phyloP scores from a whole-genome alignment of 1,139 yeast species.

The Hansenula sp. region DNA sequence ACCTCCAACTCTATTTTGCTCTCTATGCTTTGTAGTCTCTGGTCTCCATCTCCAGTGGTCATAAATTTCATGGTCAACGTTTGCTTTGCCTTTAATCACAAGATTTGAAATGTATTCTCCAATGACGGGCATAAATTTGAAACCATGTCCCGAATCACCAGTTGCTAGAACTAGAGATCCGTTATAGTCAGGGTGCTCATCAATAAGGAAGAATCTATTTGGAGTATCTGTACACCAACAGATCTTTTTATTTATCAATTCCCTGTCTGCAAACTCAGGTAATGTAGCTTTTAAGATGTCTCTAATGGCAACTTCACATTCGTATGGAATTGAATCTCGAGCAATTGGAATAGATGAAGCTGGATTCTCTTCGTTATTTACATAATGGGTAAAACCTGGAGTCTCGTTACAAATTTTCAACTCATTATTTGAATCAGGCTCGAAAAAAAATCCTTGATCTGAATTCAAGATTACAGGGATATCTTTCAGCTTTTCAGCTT shows the following conservation, averaged over 20 bases:
- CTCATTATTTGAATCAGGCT: constrained; percentile 34
- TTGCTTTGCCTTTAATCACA: constrained; percentile 16
- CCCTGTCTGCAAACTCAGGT: constrained; percentile 36
- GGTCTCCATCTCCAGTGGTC: constrained; percentile 21
- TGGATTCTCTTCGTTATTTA: background rate
- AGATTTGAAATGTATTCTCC: constrained; percentile 31
- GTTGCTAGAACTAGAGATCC: constrained; percentile 30
- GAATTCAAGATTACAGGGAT: constrained; percentile 36
- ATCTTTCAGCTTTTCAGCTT: constrained; percentile 26
- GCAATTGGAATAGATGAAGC: constrained; percentile 19
- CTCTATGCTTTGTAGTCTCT: constrained; percentile 15
- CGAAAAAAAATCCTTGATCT: constrained; percentile 42
- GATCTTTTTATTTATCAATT: constrained; percentile 31
- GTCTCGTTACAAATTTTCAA: constrained; percentile 34
- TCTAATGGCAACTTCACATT: constrained; percentile 25
- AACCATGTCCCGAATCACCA: constrained; percentile 43
- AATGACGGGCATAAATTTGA: constrained; percentile 36
- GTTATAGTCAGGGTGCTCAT: constrained; percentile 30
- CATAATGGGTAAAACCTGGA: constrained; percentile 30
- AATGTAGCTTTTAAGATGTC: constrained; percentile 27
- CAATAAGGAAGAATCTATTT: constrained; percentile 38
- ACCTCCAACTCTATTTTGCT: constrained; percentile 30
- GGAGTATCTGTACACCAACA: constrained; percentile 47
- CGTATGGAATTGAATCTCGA: constrained; percentile 27
- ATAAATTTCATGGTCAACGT: constrained; percentile 14